These are phyloP conservation scores for Cystobasidium sp. DNA, from an alignment of 1,284 basidiomycete species.

Conservation along the genomic window DNA sequence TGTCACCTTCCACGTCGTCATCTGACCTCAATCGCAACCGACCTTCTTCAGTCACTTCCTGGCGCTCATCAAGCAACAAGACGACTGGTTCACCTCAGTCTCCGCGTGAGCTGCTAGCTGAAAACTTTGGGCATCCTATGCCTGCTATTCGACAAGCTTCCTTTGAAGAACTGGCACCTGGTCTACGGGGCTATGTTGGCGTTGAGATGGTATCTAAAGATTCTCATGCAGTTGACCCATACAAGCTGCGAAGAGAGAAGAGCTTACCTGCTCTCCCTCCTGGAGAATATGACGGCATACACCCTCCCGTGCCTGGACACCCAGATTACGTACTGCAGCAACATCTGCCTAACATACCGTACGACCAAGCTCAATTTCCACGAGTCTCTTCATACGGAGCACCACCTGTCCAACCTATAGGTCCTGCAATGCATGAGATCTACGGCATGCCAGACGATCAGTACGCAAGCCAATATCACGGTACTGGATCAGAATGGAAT, in stretches of 20 bases:
- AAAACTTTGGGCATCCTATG: slow-evolving; percentile 20
- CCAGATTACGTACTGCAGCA: slow-evolving; percentile 4
- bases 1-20: slow-evolving; percentile 38
- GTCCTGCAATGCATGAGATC: slow-evolving; percentile 4
- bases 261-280: slow-evolving; percentile 38
- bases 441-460: neutral
- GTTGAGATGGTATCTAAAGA: slow-evolving; percentile 27
- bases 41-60: slow-evolving; percentile 38
- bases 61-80: slow-evolving; percentile 37
- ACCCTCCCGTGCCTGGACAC: neutral
- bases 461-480: neutral
- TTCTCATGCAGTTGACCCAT: slow-evolving; percentile 1
- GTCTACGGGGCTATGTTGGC: neutral
- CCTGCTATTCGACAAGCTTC: slow-evolving; percentile 28
- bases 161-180: slow-evolving; percentile 21
- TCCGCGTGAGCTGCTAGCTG: slow-evolving; percentile 17
- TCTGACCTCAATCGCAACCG: slow-evolving; percentile 36
- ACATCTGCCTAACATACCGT: neutral
- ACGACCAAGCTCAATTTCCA: neutral
- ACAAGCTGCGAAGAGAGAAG: slow-evolving; percentile 30
- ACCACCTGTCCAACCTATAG: neutral
- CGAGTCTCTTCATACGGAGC: neutral
- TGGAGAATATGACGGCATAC: slow-evolving; percentile 9
- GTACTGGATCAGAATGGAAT: slow-evolving; percentile 15
- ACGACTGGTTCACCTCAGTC: slow-evolving; percentile 36